Conservation (phyloP, 345 rosid genomes). For the Alliaria petiolata region DNA sequence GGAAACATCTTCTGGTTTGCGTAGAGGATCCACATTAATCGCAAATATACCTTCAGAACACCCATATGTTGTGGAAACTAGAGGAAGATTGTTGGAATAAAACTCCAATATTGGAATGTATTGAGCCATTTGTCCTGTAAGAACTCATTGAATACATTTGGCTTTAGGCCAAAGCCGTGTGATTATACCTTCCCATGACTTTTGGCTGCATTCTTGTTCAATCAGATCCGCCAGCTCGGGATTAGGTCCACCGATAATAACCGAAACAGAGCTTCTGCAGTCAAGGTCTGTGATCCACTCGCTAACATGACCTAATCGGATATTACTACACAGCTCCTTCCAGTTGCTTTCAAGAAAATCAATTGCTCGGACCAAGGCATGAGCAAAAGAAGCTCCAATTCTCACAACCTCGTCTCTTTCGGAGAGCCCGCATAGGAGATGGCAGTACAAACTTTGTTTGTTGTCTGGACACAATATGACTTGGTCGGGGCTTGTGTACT, state of each 20-base stretch:
- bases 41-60: background rate
- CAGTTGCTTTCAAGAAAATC: background rate
- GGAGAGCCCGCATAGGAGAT: background rate
- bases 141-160: background rate
- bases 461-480: background rate
- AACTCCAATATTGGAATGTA: background rate
- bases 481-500: background rate
- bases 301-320: background rate
- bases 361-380: background rate
- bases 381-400: background rate
- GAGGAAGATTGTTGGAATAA: background rate
- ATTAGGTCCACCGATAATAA: background rate
- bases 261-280: background rate
- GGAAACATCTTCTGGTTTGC: background rate
- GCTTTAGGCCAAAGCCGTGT: background rate
- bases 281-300: background rate
- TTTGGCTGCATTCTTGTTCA: background rate
- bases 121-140: conserved; percentile 1
- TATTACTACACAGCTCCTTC: background rate
- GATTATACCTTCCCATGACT: conserved; percentile 6
- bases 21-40: background rate
- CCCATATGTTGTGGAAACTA: background rate
- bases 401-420: background rate
- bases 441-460: background rate
- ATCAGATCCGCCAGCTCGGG: background rate